Evolutionary conservation across 2,329 filamentous ascomycete genomes (phyloP).

Genomic region (Colletotrichum spinosum): DNA sequence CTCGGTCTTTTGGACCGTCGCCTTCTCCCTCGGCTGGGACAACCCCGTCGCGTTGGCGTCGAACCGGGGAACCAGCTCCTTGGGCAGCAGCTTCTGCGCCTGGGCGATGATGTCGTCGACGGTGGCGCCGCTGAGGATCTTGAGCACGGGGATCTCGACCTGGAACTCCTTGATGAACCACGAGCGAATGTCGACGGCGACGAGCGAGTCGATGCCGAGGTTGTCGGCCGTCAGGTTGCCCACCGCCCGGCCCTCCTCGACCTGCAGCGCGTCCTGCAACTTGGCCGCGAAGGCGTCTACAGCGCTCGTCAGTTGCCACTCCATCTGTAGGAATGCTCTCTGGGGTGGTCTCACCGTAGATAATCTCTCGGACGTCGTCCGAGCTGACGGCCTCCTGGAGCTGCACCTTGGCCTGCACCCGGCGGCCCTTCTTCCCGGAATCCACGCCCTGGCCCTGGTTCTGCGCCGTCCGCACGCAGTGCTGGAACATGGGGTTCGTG

Average conservation of each 20-base stretch:
- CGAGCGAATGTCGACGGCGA: conserved; percentile 50
- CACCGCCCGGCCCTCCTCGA: background rate
- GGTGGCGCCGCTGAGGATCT: conserved; percentile 51
- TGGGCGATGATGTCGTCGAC: no score
- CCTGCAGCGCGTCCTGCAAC: background rate
- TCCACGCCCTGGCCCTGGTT: no score
- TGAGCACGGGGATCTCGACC: conserved; percentile 57
- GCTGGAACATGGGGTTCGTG: conserved; percentile 2
- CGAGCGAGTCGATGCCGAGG: conserved; percentile 44
- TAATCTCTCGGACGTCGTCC: conserved; percentile 1
- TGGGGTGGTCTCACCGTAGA: background rate
- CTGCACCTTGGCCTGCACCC: background rate
- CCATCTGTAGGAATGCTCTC: no score
- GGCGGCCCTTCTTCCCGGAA: background rate
- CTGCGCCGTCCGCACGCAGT: background rate
- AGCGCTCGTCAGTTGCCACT: no score
- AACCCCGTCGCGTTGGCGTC: no score
- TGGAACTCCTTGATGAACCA: conserved; percentile 60
- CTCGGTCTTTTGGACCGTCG: no score
- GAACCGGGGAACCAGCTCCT: no score
- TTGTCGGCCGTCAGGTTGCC: conserved; percentile 6
- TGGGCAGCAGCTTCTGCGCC: no score
- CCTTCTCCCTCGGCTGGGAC: no score
- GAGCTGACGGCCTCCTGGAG: conserved; percentile 1
- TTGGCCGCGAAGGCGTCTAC: background rate